Conservation (phyloP, 345 rosid species). For the Brassica carinata region DNA sequence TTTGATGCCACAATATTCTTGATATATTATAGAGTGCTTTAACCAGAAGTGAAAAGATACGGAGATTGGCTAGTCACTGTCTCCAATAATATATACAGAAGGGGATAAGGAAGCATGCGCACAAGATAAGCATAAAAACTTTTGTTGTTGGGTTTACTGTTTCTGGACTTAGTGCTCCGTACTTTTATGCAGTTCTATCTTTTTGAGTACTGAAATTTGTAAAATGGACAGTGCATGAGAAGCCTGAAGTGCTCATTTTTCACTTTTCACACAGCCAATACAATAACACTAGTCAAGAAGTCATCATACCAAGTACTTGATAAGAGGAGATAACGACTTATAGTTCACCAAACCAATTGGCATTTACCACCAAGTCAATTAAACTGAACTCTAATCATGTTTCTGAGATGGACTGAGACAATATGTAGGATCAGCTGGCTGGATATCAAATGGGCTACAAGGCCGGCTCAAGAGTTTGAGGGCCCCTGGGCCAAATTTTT, state of each 20-base stretch:
- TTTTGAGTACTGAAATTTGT: constrained; percentile 8
- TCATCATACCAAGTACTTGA: constrained; percentile 13
- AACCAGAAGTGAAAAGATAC: constrained; percentile 3
- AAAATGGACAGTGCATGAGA: constrained; percentile 14
- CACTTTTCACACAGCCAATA: constrained; percentile 15
- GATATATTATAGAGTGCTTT: neutral
- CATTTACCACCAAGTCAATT: neutral
- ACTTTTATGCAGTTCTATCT: constrained; percentile 2
- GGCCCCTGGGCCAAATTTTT: too few species aligned
- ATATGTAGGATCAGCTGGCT: too few species aligned
- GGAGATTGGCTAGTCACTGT: neutral
- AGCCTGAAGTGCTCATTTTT: constrained; percentile 14
- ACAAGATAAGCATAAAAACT: constrained; percentile 20
- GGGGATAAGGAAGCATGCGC: constrained; percentile 27
- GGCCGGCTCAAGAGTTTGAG: too few species aligned
- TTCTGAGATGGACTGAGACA: too few species aligned
- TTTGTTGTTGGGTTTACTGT: constrained; percentile 25
- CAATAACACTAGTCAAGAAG: constrained; percentile 16
- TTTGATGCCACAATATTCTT: neutral
- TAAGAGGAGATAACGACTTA: constrained; percentile 1
- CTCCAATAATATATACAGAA: neutral
- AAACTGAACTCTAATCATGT: too few species aligned
- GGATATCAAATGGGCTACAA: neutral
- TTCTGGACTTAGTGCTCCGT: constrained; percentile 27
- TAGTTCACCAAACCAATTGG: constrained; percentile 10